These are phyloP conservation scores for Magnaporthiopsis rhizophila DNA, from an alignment of 2,329 filamentous ascomycete species.

Conservation along the genomic window DNA sequence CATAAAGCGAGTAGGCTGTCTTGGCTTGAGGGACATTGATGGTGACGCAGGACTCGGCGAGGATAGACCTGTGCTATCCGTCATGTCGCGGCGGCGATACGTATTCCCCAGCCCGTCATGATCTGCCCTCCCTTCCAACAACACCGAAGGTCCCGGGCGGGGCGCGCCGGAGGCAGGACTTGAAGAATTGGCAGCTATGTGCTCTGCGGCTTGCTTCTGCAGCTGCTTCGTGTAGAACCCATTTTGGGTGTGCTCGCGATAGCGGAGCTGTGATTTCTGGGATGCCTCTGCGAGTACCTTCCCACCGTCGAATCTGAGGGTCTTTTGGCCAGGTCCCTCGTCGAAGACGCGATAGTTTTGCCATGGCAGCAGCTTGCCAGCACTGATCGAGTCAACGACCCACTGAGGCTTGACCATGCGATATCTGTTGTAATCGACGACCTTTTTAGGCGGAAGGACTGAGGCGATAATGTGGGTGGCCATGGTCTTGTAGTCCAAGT, in stretches of 20 bases:
- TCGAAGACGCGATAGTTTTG: constrained; percentile 75
- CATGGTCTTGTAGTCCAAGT: constrained; percentile 87
- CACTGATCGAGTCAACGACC: constrained; percentile 82
- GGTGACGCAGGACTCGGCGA: background rate
- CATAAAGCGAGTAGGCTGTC: background rate
- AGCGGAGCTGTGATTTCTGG: constrained; percentile 50
- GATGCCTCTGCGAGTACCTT: constrained; percentile 60
- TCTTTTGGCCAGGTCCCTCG: constrained; percentile 74
- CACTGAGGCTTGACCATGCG: constrained; percentile 91
- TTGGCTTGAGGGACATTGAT: background rate
- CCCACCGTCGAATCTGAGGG: constrained; percentile 58
- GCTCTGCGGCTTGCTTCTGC: constrained; percentile 22
- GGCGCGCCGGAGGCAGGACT: background rate
- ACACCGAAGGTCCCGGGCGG: background rate
- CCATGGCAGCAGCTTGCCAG: constrained; percentile 80
- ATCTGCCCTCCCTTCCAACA: background rate
- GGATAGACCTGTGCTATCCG: background rate
- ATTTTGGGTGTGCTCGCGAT: constrained; percentile 70
- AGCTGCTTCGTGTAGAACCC: constrained; percentile 80
- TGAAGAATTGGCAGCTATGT: background rate
- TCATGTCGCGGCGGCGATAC: background rate
- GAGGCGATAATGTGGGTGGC: constrained; percentile 95
- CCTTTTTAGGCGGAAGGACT: constrained; percentile 84
- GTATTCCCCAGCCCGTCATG: background rate
- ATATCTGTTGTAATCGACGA: constrained; percentile 78